Percentiles rank a stretch among this genome's conserved stretches.
Evolutionary conservation across 2,329 filamentous ascomycete genomes (phyloP).

Genomic region (Zasmidium angulare): DNA sequence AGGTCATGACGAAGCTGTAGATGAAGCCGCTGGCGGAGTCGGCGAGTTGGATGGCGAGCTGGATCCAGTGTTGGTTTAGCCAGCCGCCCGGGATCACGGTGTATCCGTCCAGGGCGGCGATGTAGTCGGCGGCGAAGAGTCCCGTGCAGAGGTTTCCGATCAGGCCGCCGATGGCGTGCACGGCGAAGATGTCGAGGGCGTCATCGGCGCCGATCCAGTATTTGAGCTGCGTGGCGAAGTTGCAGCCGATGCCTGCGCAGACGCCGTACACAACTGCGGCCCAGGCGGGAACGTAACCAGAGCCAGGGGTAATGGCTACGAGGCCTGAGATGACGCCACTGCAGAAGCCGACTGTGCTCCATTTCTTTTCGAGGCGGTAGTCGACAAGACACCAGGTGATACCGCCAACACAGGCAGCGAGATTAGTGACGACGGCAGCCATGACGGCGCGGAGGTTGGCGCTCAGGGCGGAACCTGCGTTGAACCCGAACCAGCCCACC

Average conservation of each 20-base stretch:
- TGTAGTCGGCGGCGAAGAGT: conserved; percentile 82
- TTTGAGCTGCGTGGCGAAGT: conserved; percentile 90
- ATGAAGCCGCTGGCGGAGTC: conserved; percentile 73
- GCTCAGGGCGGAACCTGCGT: conserved; percentile 91
- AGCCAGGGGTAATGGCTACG: conserved; percentile 84
- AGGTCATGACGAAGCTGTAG: conserved; percentile 78
- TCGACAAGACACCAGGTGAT: conserved; percentile 89
- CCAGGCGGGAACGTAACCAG: conserved; percentile 83
- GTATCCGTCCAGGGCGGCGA: conserved; percentile 74
- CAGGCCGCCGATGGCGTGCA: conserved; percentile 74
- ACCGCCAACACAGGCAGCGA: conserved; percentile 79
- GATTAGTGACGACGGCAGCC: conserved; percentile 82
- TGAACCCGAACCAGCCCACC: conserved; percentile 97
- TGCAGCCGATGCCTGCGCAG: conserved; percentile 73
- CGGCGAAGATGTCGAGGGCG: conserved; percentile 84
- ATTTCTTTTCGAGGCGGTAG: conserved; percentile 85
- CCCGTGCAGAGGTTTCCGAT: conserved; percentile 77
- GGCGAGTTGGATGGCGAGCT: conserved; percentile 79
- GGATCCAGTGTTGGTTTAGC: conserved; percentile 80
- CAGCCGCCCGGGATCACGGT: conserved; percentile 72
- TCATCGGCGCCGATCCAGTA: conserved; percentile 80
- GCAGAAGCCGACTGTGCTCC: conserved; percentile 91
- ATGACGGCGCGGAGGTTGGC: conserved; percentile 72
- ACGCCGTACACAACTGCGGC: conserved; percentile 77
- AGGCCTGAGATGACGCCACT: conserved; percentile 85